Conservation (phyloP, 208 protist genomes). For the Tritrichomonas foetus region DNA sequence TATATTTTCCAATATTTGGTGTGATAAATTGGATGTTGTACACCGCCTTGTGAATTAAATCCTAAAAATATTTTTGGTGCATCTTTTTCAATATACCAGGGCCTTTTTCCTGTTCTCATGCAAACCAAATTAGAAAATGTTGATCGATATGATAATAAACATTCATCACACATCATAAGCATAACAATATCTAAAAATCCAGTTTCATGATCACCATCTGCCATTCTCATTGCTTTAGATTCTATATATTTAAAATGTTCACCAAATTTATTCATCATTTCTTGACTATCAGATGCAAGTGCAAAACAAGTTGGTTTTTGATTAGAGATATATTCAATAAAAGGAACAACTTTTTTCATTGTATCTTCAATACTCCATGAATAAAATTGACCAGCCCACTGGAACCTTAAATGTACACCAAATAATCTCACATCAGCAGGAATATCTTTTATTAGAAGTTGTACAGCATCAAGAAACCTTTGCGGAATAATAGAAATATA, state of each 20-base stretch:
- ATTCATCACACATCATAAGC: background rate
- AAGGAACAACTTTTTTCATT: background rate
- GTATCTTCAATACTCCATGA: background rate
- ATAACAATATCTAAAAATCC: background rate
- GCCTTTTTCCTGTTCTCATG: background rate
- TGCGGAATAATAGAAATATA: background rate
- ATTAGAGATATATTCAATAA: background rate
- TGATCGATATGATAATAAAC: background rate
- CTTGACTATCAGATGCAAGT: background rate
- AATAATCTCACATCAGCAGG: background rate
- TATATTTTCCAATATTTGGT: background rate
- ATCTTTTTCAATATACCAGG: background rate
- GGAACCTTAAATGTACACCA: background rate
- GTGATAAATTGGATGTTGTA: background rate
- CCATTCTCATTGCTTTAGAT: background rate
- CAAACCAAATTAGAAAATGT: background rate
- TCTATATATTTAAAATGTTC: background rate
- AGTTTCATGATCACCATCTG: background rate
- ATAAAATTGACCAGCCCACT: background rate
- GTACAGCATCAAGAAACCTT: background rate
- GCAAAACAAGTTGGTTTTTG: background rate
- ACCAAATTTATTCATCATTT: background rate
- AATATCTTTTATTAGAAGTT: background rate
- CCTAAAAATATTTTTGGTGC: background rate
- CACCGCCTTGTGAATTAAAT: background rate